These are phyloP conservation scores for Penicillium glabrum DNA, from an alignment of 2,329 filamentous ascomycete genomes.

Conservation along the genomic window DNA sequence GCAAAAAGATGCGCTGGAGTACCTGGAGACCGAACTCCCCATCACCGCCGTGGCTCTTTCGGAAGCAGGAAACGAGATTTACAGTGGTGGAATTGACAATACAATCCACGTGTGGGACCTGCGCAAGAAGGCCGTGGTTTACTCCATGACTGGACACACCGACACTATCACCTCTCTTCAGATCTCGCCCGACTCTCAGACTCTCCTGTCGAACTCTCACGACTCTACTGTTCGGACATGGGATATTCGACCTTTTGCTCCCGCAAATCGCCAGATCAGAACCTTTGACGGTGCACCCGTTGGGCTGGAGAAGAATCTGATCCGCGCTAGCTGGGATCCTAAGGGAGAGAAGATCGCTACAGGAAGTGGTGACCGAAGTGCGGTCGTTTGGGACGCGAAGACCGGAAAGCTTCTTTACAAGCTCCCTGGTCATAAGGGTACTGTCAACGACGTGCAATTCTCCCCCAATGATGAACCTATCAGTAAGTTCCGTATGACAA, in stretches of 20 bases:
- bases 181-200: slow-evolving; percentile 91
- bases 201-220: slow-evolving; percentile 86
- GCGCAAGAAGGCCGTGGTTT: slow-evolving; percentile 83
- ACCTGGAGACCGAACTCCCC: slow-evolving; percentile 87
- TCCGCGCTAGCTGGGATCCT: slow-evolving; percentile 85
- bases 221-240: slow-evolving; percentile 92
- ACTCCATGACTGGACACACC: slow-evolving; percentile 83
- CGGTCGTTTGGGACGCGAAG: slow-evolving; percentile 85
- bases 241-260: slow-evolving; percentile 94
- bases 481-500: slow-evolving; percentile 60
- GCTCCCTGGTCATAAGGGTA: slow-evolving; percentile 90
- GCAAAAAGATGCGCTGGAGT: slow-evolving; percentile 82
- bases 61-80: slow-evolving; percentile 93
- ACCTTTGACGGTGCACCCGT: slow-evolving; percentile 90
- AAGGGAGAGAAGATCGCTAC: slow-evolving; percentile 84
- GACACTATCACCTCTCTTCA: slow-evolving; percentile 89
- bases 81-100: slow-evolving; percentile 92
- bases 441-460: slow-evolving; percentile 92
- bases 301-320: slow-evolving; percentile 87
- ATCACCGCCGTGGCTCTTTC: slow-evolving; percentile 89
- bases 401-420: slow-evolving; percentile 93
- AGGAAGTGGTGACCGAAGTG: slow-evolving; percentile 85
- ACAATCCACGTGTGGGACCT: slow-evolving; percentile 97
- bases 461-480: slow-evolving; percentile 81
- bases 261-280: slow-evolving; percentile 77